phyloP scores from a whole-genome alignment of 148 eudicot genomes.

The Talinum fruticosum region DNA sequence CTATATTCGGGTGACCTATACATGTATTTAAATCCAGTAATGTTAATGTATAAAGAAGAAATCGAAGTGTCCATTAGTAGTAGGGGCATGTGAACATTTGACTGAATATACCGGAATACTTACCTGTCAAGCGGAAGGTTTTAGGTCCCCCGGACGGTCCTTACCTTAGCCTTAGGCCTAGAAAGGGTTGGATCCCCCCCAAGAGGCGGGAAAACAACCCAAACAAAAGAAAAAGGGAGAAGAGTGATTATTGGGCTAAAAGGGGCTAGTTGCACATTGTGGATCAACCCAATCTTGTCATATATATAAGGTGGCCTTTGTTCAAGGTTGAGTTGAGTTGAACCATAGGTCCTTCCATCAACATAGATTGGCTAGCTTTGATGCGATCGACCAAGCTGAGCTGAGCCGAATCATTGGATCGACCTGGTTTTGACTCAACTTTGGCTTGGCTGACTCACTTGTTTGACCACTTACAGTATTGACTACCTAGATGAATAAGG shows the following conservation, averaged over 20 bases:
- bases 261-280: background rate
- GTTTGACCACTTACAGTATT: background rate
- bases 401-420: too few relatives aligned
- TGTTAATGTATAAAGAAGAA: background rate
- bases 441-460: background rate
- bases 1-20: conserved; percentile 33
- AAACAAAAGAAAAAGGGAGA: too few relatives aligned
- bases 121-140: too few relatives aligned
- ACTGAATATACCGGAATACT: too few relatives aligned
- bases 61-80: background rate
- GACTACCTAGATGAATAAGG: background rate
- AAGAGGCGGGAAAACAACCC: too few relatives aligned
- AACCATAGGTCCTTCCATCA: background rate
- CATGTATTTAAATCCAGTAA: background rate
- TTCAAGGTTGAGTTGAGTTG: background rate
- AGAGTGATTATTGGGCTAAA: too few relatives aligned
- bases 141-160: too few relatives aligned
- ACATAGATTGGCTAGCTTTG: background rate
- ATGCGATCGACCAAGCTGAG: background rate
- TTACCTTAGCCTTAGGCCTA: too few relatives aligned
- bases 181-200: too few relatives aligned
- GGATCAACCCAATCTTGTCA: background rate
- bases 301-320: background rate
- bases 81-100: too few relatives aligned
- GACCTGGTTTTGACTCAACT: too few relatives aligned